phyloP scores from a whole-genome alignment of 352 stramenopile species.

The Phytophthora ramorum region DNA sequence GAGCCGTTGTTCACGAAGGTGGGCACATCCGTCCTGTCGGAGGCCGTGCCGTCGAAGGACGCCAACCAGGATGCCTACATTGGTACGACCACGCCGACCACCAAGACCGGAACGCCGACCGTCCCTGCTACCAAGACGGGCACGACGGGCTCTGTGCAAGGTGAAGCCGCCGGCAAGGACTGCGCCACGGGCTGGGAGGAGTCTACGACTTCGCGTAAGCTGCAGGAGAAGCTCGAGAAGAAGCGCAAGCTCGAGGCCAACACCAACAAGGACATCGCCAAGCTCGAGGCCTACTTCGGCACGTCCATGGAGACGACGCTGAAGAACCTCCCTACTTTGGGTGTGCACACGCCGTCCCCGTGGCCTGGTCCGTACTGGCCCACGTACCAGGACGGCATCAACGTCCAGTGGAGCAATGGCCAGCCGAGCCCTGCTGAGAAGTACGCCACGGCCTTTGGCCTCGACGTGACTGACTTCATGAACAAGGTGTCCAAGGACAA shows the following conservation, averaged over 20 bases:
- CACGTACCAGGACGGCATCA: slow-evolving; percentile 67
- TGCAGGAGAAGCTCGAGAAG: slow-evolving; percentile 21
- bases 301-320: slow-evolving; percentile 22
- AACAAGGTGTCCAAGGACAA: slow-evolving; percentile 41
- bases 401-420: slow-evolving; percentile 42
- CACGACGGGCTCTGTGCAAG: too few relatives aligned
- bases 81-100: slow-evolving; percentile 1
- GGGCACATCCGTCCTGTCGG: slow-evolving; percentile 11
- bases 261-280: slow-evolving; percentile 11
- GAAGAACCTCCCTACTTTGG: slow-evolving; percentile 22
- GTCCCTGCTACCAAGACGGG: slow-evolving; percentile 8
- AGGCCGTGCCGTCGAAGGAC: slow-evolving; percentile 12
- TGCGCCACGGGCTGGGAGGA: slow-evolving; percentile 35
- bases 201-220: neutral
- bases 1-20: slow-evolving; percentile 24
- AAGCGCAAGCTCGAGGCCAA: slow-evolving; percentile 31
- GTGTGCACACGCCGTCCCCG: slow-evolving; percentile 24
- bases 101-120: neutral
- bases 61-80: slow-evolving; percentile 22
- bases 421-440: slow-evolving; percentile 39
- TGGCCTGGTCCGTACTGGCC: slow-evolving; percentile 55
- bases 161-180: slow-evolving; percentile 13
- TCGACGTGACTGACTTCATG: slow-evolving; percentile 43
- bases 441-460: slow-evolving; percentile 46
- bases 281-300: slow-evolving; percentile 20